Evolutionary conservation across 2,329 filamentous ascomycete genomes (phyloP), one percentile per base, ranked within the genome.

Genomic region (Metarhizium rileyi): DNA sequence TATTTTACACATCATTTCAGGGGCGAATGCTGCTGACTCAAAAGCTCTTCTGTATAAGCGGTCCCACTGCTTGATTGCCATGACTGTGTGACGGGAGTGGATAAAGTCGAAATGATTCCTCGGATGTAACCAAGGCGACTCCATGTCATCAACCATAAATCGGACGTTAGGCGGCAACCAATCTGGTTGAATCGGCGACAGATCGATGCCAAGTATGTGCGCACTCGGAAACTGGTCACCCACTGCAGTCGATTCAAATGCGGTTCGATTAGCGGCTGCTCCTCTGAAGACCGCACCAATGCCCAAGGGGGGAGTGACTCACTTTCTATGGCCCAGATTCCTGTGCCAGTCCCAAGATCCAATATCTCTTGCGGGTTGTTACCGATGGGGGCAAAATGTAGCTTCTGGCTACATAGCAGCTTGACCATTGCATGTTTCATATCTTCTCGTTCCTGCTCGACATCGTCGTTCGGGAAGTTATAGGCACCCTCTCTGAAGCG

Each of bases 281-380:
- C 20, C 18, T 8, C 23, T 18, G 7, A 7, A 25, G 8, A 33
- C 20, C 14, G 3, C 20, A 7, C 2, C 16, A 18, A 38, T 20
- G 35, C 18, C 16, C 23, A 16, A 36, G n/a, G n/a, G 16, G n/a
- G 16, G 10, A 4, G 2, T 26, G 26, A 54, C 67, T 57, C 58
- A 70, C 68, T 75, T 54, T 80, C 77, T 48, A 81, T 78, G 9
- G 76, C 74, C 77, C 77, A 80, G 6, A 78, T 77, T 2, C 77
- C 77, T 1, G 77, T 80, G 3, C 78, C 77, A 0, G 77, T 80
- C 14, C 76, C 77, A 42, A 81, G 70, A 55, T 81, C 78, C n/a
- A 81, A 62, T 9, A 79, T 66, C 53, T 74, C 66, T 51, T 76
- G 72, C 0, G 73, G 70, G 38, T 69, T 61, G 3, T 68, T 61